Base-by-base conservation (phyloP, 129 eudicot species). In the Saposhnikovia divaricata region DNA sequence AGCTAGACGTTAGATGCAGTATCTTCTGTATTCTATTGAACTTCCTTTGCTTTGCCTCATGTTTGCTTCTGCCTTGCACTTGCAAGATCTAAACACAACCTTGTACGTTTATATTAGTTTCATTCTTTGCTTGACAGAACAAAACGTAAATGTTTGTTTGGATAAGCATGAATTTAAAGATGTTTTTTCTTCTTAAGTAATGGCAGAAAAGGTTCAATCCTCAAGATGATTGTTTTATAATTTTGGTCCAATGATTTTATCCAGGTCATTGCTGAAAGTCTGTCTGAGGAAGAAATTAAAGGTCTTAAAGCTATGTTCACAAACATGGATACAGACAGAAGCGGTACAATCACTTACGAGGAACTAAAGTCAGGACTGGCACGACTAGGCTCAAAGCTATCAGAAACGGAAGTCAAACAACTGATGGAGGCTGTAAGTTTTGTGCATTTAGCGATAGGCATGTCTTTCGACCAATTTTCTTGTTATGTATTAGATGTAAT, bases 341-440 rank as follows among this genome's bases (percentile, higher is more conserved):
- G 89, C 78, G 91, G 91, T 14, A 77, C 91, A 5, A 88, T 88
- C 48, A 88, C 91, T 0, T 88, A 83, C 25, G 91, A 88, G 13
- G 91, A 88, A 74, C 70, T 88, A 79, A 88, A 88, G 80, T 76
- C 84, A 25, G 92, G 92, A 47, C 73, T 88, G 85, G 88, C 89
- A 31, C 78, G 89, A 65, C 81, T 88, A 11, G 92, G 92, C 37
- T 88, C 92, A 27, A 86, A 82, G 83, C 79, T 88, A 37, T 81
- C 89, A 0, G 92, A 88, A 80, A n/a, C 65, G 10, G 92, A 88
- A 86, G 92, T 88, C 45, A 47, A 86, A 75, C 89, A 88, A 72
- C 86, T 88, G 23, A 88, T 86, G 92, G 92, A 86, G 38, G 92
- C 92, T 53, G 89, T 88, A 80, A 89, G 89, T 71, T 63, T 15